These are phyloP conservation scores for Magnolia changhungtana DNA, from an alignment of 164 flowering plant species.

Conservation along the genomic window DNA sequence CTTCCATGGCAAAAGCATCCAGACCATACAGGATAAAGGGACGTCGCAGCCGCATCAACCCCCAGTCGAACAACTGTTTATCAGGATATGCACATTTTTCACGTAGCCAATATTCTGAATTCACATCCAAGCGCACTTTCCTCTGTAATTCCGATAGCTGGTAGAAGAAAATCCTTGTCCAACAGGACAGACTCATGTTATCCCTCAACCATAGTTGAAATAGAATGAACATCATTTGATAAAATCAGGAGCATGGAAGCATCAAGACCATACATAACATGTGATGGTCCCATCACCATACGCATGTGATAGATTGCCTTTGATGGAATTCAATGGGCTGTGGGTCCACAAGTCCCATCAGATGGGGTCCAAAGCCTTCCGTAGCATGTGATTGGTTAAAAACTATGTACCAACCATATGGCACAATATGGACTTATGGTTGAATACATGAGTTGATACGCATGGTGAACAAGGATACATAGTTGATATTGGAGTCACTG, in stretches of 20 bases:
- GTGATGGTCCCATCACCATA: too few relatives aligned
- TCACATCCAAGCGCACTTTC: conserved; percentile 79
- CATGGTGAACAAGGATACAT: too few relatives aligned
- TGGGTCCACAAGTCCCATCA: too few relatives aligned
- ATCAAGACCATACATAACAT: not conserved
- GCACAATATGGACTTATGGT: too few relatives aligned
- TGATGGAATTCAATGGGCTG: too few relatives aligned
- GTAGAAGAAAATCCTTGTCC: conserved; percentile 32
- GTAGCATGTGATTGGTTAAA: too few relatives aligned
- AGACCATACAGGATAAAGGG: conserved; percentile 59
- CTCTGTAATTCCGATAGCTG: conserved; percentile 86
- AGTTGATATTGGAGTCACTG: too few relatives aligned
- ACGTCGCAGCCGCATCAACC: conserved; percentile 68
- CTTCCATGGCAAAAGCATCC: conserved; percentile 73
- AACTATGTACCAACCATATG: too few relatives aligned
- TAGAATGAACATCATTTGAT: not conserved
- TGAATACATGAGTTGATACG: too few relatives aligned
- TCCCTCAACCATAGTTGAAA: conserved; percentile 5
- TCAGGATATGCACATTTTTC: conserved; percentile 73
- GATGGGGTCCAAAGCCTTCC: too few relatives aligned
- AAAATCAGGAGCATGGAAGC: not conserved
- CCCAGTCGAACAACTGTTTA: conserved; percentile 86
- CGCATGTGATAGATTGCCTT: too few relatives aligned
- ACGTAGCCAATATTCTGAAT: conserved; percentile 84
- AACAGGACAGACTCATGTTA: conserved; percentile 33